Percentiles rank a stretch among this genome's conserved stretches.
These are phyloP conservation scores for Ilex aquifolium DNA, from an alignment of 257 asterid species.

Conservation along the genomic window DNA sequence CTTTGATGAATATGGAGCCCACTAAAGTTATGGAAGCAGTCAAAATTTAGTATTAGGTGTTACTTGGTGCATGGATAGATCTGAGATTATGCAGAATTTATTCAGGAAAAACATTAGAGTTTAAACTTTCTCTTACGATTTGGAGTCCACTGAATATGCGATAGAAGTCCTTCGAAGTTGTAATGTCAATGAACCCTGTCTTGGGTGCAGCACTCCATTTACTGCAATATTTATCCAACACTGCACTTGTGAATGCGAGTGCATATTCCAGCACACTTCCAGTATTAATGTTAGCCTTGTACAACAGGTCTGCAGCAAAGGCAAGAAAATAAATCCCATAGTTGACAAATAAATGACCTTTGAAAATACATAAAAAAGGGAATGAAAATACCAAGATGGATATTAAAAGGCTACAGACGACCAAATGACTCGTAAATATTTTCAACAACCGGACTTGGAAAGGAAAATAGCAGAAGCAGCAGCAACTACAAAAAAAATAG, in stretches of 20 bases:
- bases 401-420: no score
- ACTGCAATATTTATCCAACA: conserved; percentile 84
- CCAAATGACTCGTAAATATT: no score
- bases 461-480: no score
- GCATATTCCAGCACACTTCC: conserved; percentile 98
- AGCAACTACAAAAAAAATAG: no score
- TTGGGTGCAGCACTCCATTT: conserved; percentile 92
- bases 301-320: conserved; percentile 65
- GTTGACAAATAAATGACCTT: not conserved
- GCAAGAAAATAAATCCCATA: not conserved
- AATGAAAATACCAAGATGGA: not conserved
- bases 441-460: no score
- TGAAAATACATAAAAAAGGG: not conserved
- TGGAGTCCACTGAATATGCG: conserved; percentile 92
- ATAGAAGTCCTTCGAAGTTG: conserved; percentile 92
- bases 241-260: conserved; percentile 97
- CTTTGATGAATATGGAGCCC: no score
- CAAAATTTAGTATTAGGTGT: no score
- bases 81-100: not conserved
- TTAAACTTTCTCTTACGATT: conserved; percentile 43
- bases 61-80: conserved; percentile 2
- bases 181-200: conserved; percentile 92
- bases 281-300: conserved; percentile 81
- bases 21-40: no score
- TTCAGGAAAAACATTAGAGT: not conserved